These are phyloP conservation scores for Eucalyptus tenuipes DNA, from an alignment of 345 rosid species.

Conservation along the genomic window DNA sequence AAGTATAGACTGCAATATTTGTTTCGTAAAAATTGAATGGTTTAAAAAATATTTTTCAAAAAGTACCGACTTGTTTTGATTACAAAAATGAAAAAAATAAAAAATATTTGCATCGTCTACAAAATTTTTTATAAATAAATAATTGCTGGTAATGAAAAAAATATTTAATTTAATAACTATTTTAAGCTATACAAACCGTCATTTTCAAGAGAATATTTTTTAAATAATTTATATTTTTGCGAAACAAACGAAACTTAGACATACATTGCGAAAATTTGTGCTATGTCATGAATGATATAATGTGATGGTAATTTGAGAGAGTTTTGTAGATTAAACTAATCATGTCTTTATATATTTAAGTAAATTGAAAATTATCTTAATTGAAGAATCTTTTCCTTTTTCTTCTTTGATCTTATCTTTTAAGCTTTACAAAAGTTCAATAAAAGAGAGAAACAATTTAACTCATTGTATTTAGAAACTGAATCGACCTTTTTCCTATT, in stretches of 20 bases:
- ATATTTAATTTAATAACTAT: background rate
- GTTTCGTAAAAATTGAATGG: fast-evolving
- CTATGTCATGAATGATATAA: background rate
- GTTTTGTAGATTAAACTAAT: background rate
- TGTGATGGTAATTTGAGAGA: background rate
- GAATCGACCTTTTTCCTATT: background rate
- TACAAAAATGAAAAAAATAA: fast-evolving
- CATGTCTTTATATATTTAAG: background rate
- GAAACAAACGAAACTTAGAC: background rate
- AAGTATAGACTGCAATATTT: background rate
- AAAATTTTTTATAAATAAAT: background rate
- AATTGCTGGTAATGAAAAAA: background rate
- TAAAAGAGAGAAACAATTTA: background rate
- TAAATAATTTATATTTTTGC: background rate
- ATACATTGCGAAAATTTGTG: background rate
- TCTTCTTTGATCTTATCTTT: background rate
- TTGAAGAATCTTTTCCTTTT: background rate
- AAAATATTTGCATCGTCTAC: fast-evolving
- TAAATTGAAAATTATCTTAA: background rate
- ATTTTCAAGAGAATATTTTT: background rate
- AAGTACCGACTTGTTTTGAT: fast-evolving
- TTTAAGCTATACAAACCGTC: background rate
- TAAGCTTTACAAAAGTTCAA: background rate
- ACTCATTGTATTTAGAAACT: background rate
- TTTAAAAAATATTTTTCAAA: fast-evolving